phyloP scores from a whole-genome alignment of 2,329 filamentous ascomycete species.

The Alternaria dauci region DNA sequence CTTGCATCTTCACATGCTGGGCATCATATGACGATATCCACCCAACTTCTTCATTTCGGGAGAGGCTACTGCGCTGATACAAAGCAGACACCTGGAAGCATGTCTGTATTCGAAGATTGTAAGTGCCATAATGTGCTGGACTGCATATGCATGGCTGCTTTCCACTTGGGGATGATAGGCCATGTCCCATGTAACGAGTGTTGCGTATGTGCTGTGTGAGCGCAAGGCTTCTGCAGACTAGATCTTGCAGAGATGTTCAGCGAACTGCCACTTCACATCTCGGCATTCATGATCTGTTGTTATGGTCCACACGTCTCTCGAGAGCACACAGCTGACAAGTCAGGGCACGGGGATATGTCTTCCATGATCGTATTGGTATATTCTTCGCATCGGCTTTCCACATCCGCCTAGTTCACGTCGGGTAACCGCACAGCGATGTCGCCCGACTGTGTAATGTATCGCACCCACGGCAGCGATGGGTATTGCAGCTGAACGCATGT shows the following conservation, averaged over 20 bases:
- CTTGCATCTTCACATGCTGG: neutral
- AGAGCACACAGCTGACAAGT: neutral
- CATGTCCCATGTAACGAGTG: neutral
- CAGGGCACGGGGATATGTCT: neutral
- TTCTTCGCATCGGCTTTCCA: neutral
- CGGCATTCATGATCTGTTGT: neutral
- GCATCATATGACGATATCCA: neutral
- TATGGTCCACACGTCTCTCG: neutral
- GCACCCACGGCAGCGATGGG: constrained; percentile 94
- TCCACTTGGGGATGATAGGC: neutral
- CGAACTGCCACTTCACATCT: neutral
- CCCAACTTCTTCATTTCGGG: neutral
- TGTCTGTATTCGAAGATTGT: neutral
- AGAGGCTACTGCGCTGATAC: neutral
- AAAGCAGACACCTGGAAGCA: neutral
- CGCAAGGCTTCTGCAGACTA: neutral
- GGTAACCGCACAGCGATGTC: constrained; percentile 95
- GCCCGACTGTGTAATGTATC: constrained; percentile 97
- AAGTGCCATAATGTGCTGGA: neutral
- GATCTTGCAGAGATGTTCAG: neutral
- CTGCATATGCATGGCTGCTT: neutral
- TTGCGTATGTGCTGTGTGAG: neutral
- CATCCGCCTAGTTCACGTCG: constrained; percentile 72
- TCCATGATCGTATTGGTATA: constrained; percentile 4
- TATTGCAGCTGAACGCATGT: constrained; percentile 82